These are phyloP conservation scores for Pestalotiopsis sp. DNA, from an alignment of 2,329 filamentous ascomycete genomes.

Conservation along the genomic window DNA sequence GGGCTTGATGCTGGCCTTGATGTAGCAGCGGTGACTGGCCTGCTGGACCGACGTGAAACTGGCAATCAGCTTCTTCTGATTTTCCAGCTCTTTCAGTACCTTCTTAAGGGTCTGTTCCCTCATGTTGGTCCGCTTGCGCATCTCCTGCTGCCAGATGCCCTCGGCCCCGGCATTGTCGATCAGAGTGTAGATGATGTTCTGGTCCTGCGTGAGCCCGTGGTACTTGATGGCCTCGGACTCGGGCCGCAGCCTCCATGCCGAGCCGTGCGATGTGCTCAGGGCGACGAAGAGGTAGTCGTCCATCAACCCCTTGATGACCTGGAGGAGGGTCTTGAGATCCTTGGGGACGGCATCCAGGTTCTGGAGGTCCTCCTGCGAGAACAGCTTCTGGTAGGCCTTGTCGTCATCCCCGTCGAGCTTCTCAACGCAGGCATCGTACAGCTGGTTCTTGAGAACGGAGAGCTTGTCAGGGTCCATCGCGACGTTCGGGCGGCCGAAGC, in stretches of 20 bases:
- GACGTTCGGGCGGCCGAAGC: constrained; percentile 6
- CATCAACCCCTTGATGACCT: constrained; percentile 57
- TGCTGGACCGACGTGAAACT: constrained; percentile 90
- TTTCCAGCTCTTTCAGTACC: constrained; percentile 80
- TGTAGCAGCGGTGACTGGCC: constrained; percentile 93
- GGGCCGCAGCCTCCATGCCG: constrained; percentile 60
- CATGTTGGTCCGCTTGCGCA: constrained; percentile 78
- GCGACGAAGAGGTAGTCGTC: constrained; percentile 61
- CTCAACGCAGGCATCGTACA: constrained; percentile 57
- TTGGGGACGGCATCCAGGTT: constrained; percentile 57
- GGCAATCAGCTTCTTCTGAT: constrained; percentile 74
- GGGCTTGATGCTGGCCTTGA: constrained; percentile 80
- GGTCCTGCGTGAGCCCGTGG: constrained; percentile 60
- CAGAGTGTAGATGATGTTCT: constrained; percentile 80
- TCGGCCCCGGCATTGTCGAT: constrained; percentile 84
- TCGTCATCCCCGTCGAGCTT: constrained; percentile 40
- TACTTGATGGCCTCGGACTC: constrained; percentile 64
- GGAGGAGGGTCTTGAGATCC: constrained; percentile 54
- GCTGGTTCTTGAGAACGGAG: constrained; percentile 50
- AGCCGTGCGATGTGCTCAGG: constrained; percentile 41
- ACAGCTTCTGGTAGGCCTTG: constrained; percentile 45
- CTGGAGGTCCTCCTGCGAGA: constrained; percentile 59
- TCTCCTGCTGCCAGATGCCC: constrained; percentile 87
- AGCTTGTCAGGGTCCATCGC: constrained; percentile 29
- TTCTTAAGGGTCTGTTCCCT: constrained; percentile 82